A percentile compares a stretch with the other conserved stretches of the same genome.
Evolutionary conservation across 2,329 filamentous ascomycete species (phyloP).

Genomic region (Ilyonectria robusta): DNA sequence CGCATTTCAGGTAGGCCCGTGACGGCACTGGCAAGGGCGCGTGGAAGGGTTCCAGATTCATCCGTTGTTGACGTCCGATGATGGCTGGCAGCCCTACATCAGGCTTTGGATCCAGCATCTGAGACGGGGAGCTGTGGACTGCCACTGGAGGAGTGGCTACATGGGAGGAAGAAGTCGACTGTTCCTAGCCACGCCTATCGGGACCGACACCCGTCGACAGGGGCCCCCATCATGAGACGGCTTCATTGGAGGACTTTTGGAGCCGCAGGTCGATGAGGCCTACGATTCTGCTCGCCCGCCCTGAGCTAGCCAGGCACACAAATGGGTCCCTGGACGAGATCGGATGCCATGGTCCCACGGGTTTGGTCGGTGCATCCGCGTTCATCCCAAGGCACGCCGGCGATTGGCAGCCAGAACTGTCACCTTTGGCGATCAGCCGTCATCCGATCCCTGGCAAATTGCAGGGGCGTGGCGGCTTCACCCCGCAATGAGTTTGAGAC

Average conservation of each 20-base stretch:
- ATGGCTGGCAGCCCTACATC: not conserved
- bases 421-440: constrained; percentile 3
- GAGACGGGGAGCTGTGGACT: constrained; percentile 14
- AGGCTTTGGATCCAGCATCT: constrained; percentile 6
- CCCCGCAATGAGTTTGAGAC: constrained; percentile 21
- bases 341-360: not conserved
- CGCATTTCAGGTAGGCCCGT: not conserved
- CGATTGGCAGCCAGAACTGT: not conserved
- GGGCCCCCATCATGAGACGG: not conserved
- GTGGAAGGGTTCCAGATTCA: constrained; percentile 19
- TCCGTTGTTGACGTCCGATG: constrained; percentile 4
- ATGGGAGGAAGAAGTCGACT: constrained; percentile 25
- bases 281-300: not conserved
- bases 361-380: not conserved
- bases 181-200: constrained; percentile 21
- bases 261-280: constrained; percentile 5
- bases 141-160: constrained; percentile 20
- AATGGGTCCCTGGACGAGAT: not conserved
- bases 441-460: constrained; percentile 14
- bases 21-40: not conserved
- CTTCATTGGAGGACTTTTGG: constrained; percentile 36
- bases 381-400: not conserved
- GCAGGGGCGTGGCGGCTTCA: constrained; percentile 10
- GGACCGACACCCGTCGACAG: constrained; percentile 3
- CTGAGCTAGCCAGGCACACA: not conserved